phyloP scores from a whole-genome alignment of 371 early-diverging fungal genomes.

The Dentiscutata heterogama region DNA sequence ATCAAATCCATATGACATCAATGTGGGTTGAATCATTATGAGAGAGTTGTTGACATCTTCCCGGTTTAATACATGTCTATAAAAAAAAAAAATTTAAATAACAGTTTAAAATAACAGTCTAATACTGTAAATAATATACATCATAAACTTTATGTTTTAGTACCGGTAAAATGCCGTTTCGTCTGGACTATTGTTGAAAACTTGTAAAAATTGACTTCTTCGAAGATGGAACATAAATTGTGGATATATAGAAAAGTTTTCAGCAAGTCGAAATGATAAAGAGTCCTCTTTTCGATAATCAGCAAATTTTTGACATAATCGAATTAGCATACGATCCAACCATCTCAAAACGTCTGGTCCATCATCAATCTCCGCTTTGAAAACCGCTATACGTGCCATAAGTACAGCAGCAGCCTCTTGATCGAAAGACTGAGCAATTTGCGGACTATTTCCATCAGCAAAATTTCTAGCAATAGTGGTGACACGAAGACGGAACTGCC shows the following conservation, averaged over 20 bases:
- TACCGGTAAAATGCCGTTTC: slow-evolving; percentile 97
- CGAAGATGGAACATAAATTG: slow-evolving; percentile 99
- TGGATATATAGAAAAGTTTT: slow-evolving; percentile 98
- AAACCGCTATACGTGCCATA: slow-evolving; percentile 98
- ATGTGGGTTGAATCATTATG: slow-evolving; percentile 99
- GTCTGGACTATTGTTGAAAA: slow-evolving; percentile 99
- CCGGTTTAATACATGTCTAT: slow-evolving; percentile 90
- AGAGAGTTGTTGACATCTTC: slow-evolving; percentile 97
- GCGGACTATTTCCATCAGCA: slow-evolving; percentile 90
- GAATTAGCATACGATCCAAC: slow-evolving; percentile 99
- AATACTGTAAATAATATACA: background rate
- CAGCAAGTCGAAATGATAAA: slow-evolving; percentile 89
- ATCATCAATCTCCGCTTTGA: slow-evolving; percentile 98
- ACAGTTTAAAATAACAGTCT: too few species aligned
- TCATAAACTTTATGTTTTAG: slow-evolving; percentile 31
- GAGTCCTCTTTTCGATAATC: slow-evolving; percentile 98
- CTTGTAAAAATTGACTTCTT: slow-evolving; percentile 98
- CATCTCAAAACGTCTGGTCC: slow-evolving; percentile 98
- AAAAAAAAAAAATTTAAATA: background rate
- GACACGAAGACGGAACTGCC: slow-evolving; percentile 91
- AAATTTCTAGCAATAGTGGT: slow-evolving; percentile 96
- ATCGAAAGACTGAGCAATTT: slow-evolving; percentile 96
- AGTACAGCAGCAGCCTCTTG: slow-evolving; percentile 99
- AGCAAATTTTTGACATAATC: slow-evolving; percentile 97
- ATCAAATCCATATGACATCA: slow-evolving; percentile 95